Conservation (phyloP, 441 rosid genomes). For the Pelargonium fulgidum region DNA sequence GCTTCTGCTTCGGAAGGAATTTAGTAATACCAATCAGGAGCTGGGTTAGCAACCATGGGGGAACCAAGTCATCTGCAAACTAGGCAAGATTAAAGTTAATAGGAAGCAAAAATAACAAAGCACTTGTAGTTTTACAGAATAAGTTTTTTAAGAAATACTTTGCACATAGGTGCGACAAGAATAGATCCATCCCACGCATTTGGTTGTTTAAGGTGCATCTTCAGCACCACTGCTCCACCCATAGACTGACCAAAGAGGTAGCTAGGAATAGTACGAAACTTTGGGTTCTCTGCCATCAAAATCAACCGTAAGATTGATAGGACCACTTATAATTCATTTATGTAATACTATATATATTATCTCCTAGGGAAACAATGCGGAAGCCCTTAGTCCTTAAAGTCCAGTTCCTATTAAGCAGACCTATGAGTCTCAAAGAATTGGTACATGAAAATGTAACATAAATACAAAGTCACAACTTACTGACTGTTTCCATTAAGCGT, state of each 20-base stretch:
- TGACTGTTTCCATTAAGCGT: too few relatives aligned
- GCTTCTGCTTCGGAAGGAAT: constrained; percentile 65
- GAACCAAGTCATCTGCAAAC: constrained; percentile 88
- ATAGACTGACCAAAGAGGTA: constrained; percentile 82
- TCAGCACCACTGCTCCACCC: constrained; percentile 90
- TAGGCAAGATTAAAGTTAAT: constrained; percentile 24
- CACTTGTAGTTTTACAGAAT: constrained; percentile 2
- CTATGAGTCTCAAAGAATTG: too few relatives aligned
- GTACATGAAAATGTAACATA: too few relatives aligned
- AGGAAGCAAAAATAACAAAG: constrained; percentile 7
- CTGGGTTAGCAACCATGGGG: constrained; percentile 48
- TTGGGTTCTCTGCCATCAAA: constrained; percentile 48
- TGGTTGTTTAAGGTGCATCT: constrained; percentile 79
- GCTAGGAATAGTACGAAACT: constrained; percentile 42
- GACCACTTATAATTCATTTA: too few relatives aligned
- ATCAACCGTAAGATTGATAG: background rate
- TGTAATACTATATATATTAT: too few relatives aligned
- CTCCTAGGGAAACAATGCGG: too few relatives aligned
- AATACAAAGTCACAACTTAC: too few relatives aligned
- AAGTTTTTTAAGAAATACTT: constrained; percentile 46
- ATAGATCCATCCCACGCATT: constrained; percentile 77
- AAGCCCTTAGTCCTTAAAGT: too few relatives aligned
- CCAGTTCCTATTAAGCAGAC: too few relatives aligned
- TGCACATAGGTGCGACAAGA: constrained; percentile 94
- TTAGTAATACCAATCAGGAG: constrained; percentile 62